These are phyloP conservation scores for Posidonia australis DNA, from an alignment of 106 monocot genomes.

Conservation along the genomic window DNA sequence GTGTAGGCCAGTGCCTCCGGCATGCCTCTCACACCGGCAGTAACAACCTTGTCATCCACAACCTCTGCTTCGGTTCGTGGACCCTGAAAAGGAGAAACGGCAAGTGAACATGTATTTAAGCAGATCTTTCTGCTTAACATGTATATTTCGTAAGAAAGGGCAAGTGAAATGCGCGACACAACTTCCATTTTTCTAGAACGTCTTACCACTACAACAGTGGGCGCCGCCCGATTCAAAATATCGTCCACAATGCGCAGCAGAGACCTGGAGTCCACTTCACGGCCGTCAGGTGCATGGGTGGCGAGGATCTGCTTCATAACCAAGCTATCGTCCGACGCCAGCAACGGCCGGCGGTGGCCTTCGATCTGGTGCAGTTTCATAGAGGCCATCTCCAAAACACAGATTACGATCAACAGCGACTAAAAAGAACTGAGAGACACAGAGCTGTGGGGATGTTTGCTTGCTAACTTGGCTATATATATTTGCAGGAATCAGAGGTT, in stretches of 20 bases:
- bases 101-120: neutral
- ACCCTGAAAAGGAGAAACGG: conserved; percentile 17
- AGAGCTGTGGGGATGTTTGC: no score
- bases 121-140: no score
- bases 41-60: conserved; percentile 21
- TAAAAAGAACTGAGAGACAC: no score
- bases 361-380: conserved; percentile 9
- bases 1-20: conserved; percentile 48
- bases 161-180: no score
- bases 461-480: no score
- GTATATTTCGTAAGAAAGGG: no score
- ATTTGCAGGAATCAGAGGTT: no score
- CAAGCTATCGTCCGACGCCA: conserved; percentile 43
- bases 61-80: conserved; percentile 20
- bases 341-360: conserved; percentile 54
- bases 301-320: conserved; percentile 62
- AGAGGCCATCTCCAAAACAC: neutral
- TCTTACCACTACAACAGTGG: conserved; percentile 17
- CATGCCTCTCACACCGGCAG: conserved; percentile 11
- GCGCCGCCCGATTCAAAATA: conserved; percentile 34
- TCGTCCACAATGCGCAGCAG: conserved; percentile 55
- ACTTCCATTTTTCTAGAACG: neutral
- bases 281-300: conserved; percentile 65
- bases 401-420: no score
- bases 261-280: conserved; percentile 39